Evolutionary conservation across 1,284 basidiomycete genomes (phyloP).

Genomic region (Cerrena zonata): DNA sequence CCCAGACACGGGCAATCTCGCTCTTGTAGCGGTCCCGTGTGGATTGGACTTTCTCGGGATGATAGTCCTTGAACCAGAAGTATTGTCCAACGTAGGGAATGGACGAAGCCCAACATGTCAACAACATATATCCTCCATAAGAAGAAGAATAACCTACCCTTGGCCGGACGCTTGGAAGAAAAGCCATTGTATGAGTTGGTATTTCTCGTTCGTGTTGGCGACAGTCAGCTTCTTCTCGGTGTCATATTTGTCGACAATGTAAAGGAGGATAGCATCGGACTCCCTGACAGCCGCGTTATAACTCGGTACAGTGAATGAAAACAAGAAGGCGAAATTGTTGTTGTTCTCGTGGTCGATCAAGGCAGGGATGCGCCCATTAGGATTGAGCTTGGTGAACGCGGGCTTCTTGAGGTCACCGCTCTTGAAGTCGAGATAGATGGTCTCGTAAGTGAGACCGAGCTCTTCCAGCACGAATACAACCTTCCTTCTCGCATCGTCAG

Average conservation of each 20-base stretch:
- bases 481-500: conserved; percentile 13
- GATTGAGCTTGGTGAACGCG: conserved; percentile 18
- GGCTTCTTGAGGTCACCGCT: conserved; percentile 19
- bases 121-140: not conserved
- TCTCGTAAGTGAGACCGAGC: conserved; percentile 23
- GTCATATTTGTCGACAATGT: conserved; percentile 27
- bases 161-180: conserved; percentile 24
- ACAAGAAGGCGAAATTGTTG: conserved; percentile 19
- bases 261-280: conserved; percentile 25
- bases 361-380: conserved; percentile 26
- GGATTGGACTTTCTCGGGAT: conserved; percentile 19
- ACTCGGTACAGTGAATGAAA: no score
- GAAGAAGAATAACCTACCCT: conserved; percentile 11
- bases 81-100: conserved; percentile 17
- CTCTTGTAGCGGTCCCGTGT: conserved; percentile 25
- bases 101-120: conserved; percentile 13
- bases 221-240: conserved; percentile 22
- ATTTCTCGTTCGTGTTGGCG: conserved; percentile 14
- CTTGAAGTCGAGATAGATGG: conserved; percentile 21
- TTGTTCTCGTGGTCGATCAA: conserved; percentile 28
- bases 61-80: conserved; percentile 20
- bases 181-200: no score
- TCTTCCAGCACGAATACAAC: conserved; percentile 20
- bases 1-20: no score
- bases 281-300: no score